phyloP scores from a whole-genome alignment of 768 basidiomycete genomes.

The Sarcomyxa edulis region DNA sequence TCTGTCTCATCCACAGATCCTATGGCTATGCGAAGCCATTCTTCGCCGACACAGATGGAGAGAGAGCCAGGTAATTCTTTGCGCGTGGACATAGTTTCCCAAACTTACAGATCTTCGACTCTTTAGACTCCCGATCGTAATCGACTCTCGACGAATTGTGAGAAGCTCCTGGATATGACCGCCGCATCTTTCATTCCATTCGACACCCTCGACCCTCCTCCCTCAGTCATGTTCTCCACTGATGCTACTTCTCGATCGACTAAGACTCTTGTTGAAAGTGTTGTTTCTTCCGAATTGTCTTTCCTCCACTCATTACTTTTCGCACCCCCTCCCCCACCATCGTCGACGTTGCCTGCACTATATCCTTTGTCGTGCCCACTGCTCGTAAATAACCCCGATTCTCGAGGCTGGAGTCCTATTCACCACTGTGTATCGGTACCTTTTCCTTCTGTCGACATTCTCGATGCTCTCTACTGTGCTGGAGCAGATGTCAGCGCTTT shows the following conservation, averaged over 20 bases:
- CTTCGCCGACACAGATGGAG: slow-evolving; percentile 57
- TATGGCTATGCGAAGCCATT: slow-evolving; percentile 67
- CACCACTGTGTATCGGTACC: slow-evolving; percentile 60
- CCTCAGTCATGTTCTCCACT: slow-evolving; percentile 31
- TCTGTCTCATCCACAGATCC: slow-evolving; percentile 50
- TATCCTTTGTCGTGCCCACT: slow-evolving; percentile 43
- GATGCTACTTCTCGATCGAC: slow-evolving; percentile 38
- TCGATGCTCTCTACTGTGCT: slow-evolving; percentile 70
- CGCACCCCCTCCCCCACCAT: slow-evolving; percentile 33
- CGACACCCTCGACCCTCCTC: slow-evolving; percentile 33
- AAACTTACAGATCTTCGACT: slow-evolving; percentile 18
- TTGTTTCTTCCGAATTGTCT: slow-evolving; percentile 43
- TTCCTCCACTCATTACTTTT: slow-evolving; percentile 54
- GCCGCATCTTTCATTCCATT: slow-evolving; percentile 30
- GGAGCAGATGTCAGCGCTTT: slow-evolving; percentile 73
- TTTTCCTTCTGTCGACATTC: slow-evolving; percentile 51
- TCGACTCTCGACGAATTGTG: slow-evolving; percentile 23
- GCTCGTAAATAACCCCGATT: slow-evolving; percentile 66
- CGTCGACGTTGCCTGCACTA: no score
- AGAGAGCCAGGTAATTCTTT: slow-evolving; percentile 48
- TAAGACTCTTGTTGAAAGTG: slow-evolving; percentile 48
- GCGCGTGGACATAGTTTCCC: slow-evolving; percentile 8
- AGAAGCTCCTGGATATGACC: slow-evolving; percentile 32
- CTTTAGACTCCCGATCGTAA: slow-evolving; percentile 10
- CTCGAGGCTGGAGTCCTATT: slow-evolving; percentile 66